phyloP scores from a whole-genome alignment of 768 basidiomycete genomes.

The Myochromella boudieri region DNA sequence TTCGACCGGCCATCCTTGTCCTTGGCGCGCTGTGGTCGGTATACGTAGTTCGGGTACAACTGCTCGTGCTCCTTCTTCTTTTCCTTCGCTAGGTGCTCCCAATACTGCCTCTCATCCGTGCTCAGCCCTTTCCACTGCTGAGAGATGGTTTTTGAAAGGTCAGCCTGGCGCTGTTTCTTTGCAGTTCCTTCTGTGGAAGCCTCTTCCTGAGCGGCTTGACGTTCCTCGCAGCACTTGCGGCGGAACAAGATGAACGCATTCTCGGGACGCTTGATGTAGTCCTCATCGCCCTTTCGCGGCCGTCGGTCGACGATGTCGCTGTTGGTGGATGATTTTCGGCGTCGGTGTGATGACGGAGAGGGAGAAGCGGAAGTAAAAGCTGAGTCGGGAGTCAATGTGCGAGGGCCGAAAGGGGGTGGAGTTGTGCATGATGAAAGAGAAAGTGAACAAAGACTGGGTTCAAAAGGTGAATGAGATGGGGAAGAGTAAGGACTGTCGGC shows the following conservation, averaged over 20 bases:
- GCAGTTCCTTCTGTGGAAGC: conserved; percentile 37
- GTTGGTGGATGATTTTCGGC: conserved; percentile 50
- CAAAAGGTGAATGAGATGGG: conserved; percentile 69
- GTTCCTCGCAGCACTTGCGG: conserved; percentile 74
- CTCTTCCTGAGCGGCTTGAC: conserved; percentile 55
- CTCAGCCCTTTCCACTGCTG: conserved; percentile 76
- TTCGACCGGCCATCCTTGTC: conserved; percentile 53
- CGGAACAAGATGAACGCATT: conserved; percentile 87
- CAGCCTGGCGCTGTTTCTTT: conserved; percentile 69
- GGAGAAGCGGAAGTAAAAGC: conserved; percentile 43
- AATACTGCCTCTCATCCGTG: conserved; percentile 64
- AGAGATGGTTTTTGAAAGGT: conserved; percentile 80
- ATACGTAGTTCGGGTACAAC: conserved; percentile 76
- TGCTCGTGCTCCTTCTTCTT: conserved; percentile 79
- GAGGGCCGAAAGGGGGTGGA: conserved; percentile 23
- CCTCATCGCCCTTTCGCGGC: conserved; percentile 74
- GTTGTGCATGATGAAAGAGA: conserved; percentile 36
- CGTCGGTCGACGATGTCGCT: conserved; percentile 52
- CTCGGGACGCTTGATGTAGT: conserved; percentile 82
- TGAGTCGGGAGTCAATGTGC: neutral
- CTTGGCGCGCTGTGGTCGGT: conserved; percentile 67
- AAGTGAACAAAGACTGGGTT: conserved; percentile 64
- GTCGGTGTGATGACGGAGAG: conserved; percentile 44
- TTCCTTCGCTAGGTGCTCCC: conserved; percentile 77
- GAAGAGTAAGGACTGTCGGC: conserved; percentile 70